Base-by-base conservation (phyloP, 2,329 filamentous ascomycete genomes). In the Apiospora malaysiana region DNA sequence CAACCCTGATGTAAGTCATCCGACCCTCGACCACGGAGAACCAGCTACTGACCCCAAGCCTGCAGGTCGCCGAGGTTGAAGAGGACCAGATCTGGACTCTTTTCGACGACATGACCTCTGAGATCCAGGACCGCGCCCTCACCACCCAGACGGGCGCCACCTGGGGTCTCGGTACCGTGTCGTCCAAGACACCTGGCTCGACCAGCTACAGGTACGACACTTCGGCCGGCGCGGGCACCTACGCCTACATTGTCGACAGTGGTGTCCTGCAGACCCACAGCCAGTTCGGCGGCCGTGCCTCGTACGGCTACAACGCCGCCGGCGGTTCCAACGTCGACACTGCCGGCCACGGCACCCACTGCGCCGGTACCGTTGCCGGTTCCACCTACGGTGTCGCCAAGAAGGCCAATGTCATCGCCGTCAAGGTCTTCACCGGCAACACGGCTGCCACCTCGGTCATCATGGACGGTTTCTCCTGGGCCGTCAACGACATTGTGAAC, bases 161-260 rank as follows among this genome's bases (percentile, higher is more conserved):
- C 4, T 86, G 84, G 81, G 85, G 84, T 47, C 83, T 87, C n/a
- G 83, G 79, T 3, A 81, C 83, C 68, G 79, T 87, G 72, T 87
- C 85, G 10, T 81, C 83, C 76, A 76, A 76, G 32, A 77, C 71
- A 23, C 73, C 76, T 18, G 79, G 78, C 49, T 77, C 76, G 3
- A 80, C 72, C 3, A 77, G 78, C 66, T 86, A 86, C 75, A 71
- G 79, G 65, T 86, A 85, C 74, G 82, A 86, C 72, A 74, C 74
- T 42, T 76, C 77, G 1, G 83, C 83, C 37, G 85, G 85, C 23
- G 69, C 73, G 16, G 80, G 78, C 32, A 83, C 79, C 68, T 88
- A 80, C 72, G 82, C 84, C 69, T 90, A 89, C 76, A 78, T 90
- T 51, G 79, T 90, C 69, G 88, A 90, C 78, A 88, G 84, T 0